phyloP scores from a whole-genome alignment of 176 grass and related monocot species.

The Cocos nucifera region DNA sequence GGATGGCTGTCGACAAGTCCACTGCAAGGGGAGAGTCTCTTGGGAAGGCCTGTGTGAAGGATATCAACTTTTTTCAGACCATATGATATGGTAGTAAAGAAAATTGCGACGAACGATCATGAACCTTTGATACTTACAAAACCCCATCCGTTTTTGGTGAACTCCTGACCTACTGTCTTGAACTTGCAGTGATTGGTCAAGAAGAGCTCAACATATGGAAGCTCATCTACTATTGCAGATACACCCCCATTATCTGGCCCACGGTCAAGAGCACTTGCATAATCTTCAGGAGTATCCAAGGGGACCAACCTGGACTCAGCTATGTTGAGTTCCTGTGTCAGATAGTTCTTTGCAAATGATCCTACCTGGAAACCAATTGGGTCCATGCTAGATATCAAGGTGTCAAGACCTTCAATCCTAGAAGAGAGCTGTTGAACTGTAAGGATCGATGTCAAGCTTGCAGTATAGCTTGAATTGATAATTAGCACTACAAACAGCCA shows the following conservation, averaged over 20 bases:
- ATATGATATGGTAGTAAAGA: neutral
- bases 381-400: conserved; percentile 43
- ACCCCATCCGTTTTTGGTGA: conserved; percentile 99
- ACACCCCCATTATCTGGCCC: conserved; percentile 69
- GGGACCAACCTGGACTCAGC: conserved; percentile 41
- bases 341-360: conserved; percentile 71
- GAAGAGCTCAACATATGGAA: conserved; percentile 76
- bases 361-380: conserved; percentile 81
- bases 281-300: conserved; percentile 30
- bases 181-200: conserved; percentile 79
- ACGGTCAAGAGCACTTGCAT: conserved; percentile 55
- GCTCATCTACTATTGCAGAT: conserved; percentile 81
- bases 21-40: conserved; percentile 73
- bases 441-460: conserved; percentile 86
- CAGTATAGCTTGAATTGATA: conserved; percentile 94
- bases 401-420: conserved; percentile 66
- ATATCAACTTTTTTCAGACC: neutral
- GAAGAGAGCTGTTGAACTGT: conserved; percentile 89
- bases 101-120: too few species aligned
- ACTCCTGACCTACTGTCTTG: conserved; percentile 64
- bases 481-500: conserved; percentile 95
- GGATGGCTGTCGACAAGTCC: conserved; percentile 88
- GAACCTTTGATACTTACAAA: conserved; percentile 45
- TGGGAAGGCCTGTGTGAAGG: conserved; percentile 66
- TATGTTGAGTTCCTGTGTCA: conserved; percentile 73